Percentiles rank a stretch among this genome's conserved stretches.
Evolutionary conservation across 805 yeast genomes (phyloP).

Genomic region (Wickerhamia fluorescens): DNA sequence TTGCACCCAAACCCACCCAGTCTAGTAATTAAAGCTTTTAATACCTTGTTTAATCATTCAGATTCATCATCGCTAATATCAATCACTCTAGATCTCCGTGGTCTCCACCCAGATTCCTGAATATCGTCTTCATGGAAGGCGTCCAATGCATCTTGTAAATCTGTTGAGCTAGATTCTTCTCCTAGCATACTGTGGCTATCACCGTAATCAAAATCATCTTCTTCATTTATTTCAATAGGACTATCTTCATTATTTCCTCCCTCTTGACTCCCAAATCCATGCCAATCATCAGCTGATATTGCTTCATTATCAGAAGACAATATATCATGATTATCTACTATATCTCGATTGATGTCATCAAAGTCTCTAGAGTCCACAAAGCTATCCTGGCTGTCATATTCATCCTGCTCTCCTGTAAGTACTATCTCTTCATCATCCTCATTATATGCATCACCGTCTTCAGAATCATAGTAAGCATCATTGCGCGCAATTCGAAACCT

Average conservation of each 20-base stretch:
- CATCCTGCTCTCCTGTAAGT: conserved; percentile 4
- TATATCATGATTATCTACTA: no score
- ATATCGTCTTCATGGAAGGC: conserved; percentile 14
- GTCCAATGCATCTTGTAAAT: conserved; percentile 17
- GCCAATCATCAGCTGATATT: conserved; percentile 12
- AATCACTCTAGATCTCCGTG: conserved; percentile 12
- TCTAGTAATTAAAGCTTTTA: no score
- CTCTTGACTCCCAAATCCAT: conserved; percentile 12
- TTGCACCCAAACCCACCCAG: no score
- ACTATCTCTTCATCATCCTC: conserved; percentile 25
- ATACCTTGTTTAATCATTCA: no score
- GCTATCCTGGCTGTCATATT: conserved; percentile 27
- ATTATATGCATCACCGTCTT: conserved; percentile 29
- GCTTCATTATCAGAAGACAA: conserved; percentile 8
- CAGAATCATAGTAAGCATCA: conserved; percentile 29
- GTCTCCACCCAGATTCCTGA: conserved; percentile 5
- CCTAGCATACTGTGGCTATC: no score
- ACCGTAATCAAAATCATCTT: conserved; percentile 7
- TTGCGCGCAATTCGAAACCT: conserved; percentile 33
- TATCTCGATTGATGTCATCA: no score
- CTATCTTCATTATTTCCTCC: conserved; percentile 6
- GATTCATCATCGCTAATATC: conserved; percentile 14
- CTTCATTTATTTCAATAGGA: conserved; percentile 8
- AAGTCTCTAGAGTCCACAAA: conserved; percentile 25
- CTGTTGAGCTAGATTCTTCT: no score